Percentiles rank a stretch among this genome's conserved stretches.
phyloP scores from a whole-genome alignment of 768 basidiomycete species.

The Rhodocollybia butyracea region DNA sequence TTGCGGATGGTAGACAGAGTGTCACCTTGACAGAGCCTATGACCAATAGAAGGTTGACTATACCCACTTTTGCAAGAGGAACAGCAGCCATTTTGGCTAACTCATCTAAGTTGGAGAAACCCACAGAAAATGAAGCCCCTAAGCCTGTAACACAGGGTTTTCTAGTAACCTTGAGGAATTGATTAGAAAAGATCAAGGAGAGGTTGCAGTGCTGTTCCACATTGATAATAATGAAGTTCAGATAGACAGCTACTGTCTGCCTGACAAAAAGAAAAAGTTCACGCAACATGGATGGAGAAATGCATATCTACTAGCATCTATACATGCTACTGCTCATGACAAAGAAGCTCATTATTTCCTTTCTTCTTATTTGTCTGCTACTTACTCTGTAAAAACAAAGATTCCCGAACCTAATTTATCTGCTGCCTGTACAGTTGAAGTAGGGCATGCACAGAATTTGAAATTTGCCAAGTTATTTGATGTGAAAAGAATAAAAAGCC shows the following conservation, averaged over 20 bases:
- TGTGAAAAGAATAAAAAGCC: too few relatives aligned
- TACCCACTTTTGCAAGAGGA: slow-evolving; percentile 2
- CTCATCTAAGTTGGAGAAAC: not conserved
- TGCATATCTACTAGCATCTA: slow-evolving; percentile 1
- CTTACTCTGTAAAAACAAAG: too few relatives aligned
- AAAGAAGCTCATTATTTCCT: not conserved
- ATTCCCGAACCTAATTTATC: too few relatives aligned
- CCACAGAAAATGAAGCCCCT: not conserved
- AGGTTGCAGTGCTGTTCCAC: slow-evolving; percentile 1
- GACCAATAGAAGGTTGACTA: not conserved
- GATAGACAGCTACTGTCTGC: not conserved
- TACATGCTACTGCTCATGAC: not conserved
- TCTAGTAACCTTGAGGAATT: slow-evolving; percentile 6
- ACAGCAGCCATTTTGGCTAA: not conserved
- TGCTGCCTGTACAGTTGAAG: too few relatives aligned
- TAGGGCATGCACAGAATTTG: too few relatives aligned
- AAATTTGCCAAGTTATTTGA: too few relatives aligned
- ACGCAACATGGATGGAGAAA: not conserved
- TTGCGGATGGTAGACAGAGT: not conserved
- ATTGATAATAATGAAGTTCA: not conserved
- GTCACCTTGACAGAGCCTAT: not conserved
- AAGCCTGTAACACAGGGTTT: slow-evolving; percentile 3
- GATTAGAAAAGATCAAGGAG: slow-evolving; percentile 8
- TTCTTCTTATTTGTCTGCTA: too few relatives aligned
- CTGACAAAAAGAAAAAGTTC: not conserved